These are phyloP conservation scores for Hymenoscyphus fructigenus DNA, from an alignment of 2,329 filamentous ascomycete genomes.

Conservation along the genomic window DNA sequence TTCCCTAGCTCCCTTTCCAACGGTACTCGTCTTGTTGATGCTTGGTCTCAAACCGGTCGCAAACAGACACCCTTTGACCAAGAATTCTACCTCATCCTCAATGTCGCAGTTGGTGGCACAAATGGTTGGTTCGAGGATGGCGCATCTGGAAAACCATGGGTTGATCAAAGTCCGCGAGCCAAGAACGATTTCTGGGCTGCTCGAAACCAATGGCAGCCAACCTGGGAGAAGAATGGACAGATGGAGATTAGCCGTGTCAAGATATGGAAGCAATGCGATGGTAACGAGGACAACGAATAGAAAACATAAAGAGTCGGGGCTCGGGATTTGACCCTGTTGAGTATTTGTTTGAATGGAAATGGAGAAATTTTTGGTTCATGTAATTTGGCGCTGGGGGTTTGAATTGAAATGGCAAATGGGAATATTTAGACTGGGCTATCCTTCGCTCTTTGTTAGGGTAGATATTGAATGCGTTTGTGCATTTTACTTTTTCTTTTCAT, in stretches of 20 bases:
- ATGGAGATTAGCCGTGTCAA: conserved; percentile 69
- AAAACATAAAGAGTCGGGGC: background rate
- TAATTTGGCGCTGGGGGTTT: conserved; percentile 1
- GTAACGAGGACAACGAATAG: conserved; percentile 27
- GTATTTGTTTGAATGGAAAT: background rate
- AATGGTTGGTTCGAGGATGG: conserved; percentile 85
- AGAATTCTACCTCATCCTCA: conserved; percentile 73
- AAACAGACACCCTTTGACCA: conserved; percentile 72
- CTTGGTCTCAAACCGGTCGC: conserved; percentile 62
- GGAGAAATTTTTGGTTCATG: background rate
- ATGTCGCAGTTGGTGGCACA: conserved; percentile 72
- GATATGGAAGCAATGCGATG: conserved; percentile 70
- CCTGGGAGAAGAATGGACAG: conserved; percentile 61
- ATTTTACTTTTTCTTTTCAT: background rate
- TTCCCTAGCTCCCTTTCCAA: conserved; percentile 66
- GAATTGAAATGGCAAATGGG: background rate
- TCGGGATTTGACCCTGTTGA: background rate
- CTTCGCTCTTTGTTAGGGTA: background rate
- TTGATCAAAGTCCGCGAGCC: conserved; percentile 65
- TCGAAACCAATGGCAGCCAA: conserved; percentile 63
- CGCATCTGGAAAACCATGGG: conserved; percentile 72
- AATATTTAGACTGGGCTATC: background rate
- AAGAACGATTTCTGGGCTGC: conserved; percentile 76
- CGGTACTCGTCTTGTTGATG: conserved; percentile 61
- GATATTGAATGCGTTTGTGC: background rate